Evolutionary conservation across 148 eudicot species (phyloP).

Genomic region (Persicaria tinctoria): DNA sequence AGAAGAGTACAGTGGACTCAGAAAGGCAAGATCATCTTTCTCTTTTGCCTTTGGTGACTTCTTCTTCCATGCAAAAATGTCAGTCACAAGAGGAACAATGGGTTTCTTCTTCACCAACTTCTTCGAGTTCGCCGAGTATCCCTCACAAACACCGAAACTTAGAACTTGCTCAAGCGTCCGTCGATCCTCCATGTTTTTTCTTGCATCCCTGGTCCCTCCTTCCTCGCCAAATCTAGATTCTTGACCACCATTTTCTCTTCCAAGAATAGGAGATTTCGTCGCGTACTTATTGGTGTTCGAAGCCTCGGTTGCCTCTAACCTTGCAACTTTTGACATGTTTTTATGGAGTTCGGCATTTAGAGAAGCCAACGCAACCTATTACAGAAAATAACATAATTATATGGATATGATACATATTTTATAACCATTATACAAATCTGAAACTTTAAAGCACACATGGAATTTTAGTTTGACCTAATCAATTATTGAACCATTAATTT

Average conservation of each 20-base stretch:
- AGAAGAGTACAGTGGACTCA: conserved; percentile 13
- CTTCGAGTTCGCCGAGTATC: conserved; percentile 17
- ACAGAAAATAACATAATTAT: background rate
- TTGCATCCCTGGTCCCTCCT: conserved; percentile 21
- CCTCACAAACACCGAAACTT: conserved; percentile 33
- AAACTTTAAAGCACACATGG: too few relatives aligned
- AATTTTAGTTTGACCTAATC: too few relatives aligned
- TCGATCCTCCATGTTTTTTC: conserved; percentile 20
- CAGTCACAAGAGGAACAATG: conserved; percentile 54
- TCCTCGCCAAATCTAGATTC: conserved; percentile 14
- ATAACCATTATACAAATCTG: too few relatives aligned
- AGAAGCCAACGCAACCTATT: conserved; percentile 50
- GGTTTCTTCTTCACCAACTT: conserved; percentile 57
- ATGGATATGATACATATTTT: background rate
- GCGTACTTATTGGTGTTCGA: conserved; percentile 20
- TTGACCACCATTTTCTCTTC: background rate
- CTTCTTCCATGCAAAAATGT: conserved; percentile 48
- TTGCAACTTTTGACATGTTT: conserved; percentile 70
- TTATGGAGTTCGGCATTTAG: conserved; percentile 73
- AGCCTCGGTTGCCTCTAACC: conserved; percentile 49
- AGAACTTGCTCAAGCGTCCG: conserved; percentile 50
- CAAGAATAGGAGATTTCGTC: conserved; percentile 3
- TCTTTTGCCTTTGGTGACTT: conserved; percentile 18
- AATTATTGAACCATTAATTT: too few relatives aligned
- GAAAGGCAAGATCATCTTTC: conserved; percentile 11